A percentile compares a stretch with the other conserved stretches of the same genome.
Evolutionary conservation across 2,329 filamentous ascomycete species (phyloP).

Genomic region (Colletotrichum sp.): DNA sequence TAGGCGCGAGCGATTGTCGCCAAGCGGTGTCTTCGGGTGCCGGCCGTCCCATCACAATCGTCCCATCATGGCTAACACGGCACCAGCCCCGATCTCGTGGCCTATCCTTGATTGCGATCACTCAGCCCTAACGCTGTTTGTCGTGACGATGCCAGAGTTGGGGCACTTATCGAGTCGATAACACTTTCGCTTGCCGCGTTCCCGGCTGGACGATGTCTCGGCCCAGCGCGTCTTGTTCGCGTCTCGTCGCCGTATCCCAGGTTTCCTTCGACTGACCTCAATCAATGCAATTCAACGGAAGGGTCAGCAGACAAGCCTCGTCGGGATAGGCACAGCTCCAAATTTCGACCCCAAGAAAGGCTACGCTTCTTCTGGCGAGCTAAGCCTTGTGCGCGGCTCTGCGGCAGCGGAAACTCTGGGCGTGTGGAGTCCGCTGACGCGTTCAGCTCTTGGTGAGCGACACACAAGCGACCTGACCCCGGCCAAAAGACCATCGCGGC

Average conservation of each 20-base stretch:
- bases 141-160: not conserved
- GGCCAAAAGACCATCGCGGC: not conserved
- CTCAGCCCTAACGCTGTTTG: not conserved
- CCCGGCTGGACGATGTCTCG: not conserved
- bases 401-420: constrained; percentile 15
- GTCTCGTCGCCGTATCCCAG: not conserved
- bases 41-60: not conserved
- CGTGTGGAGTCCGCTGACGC: constrained; percentile 16
- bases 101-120: not conserved
- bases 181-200: not conserved
- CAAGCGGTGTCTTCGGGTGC: not conserved
- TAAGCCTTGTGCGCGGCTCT: constrained; percentile 19
- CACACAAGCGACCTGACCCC: not conserved
- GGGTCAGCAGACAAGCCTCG: not conserved
- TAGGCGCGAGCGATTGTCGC: not conserved
- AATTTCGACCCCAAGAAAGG: not conserved
- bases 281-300: not conserved
- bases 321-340: not conserved
- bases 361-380: not conserved
- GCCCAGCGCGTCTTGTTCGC: not conserved
- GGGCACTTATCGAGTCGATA: not conserved
- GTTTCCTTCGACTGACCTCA: not conserved
- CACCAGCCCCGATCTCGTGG: not conserved
- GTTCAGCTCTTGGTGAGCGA: not conserved
- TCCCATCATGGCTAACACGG: not conserved